A percentile compares a stretch with the other conserved stretches of the same genome.
Evolutionary conservation across 2,329 filamentous ascomycete genomes (phyloP).

Genomic region (Xylaria sp.): DNA sequence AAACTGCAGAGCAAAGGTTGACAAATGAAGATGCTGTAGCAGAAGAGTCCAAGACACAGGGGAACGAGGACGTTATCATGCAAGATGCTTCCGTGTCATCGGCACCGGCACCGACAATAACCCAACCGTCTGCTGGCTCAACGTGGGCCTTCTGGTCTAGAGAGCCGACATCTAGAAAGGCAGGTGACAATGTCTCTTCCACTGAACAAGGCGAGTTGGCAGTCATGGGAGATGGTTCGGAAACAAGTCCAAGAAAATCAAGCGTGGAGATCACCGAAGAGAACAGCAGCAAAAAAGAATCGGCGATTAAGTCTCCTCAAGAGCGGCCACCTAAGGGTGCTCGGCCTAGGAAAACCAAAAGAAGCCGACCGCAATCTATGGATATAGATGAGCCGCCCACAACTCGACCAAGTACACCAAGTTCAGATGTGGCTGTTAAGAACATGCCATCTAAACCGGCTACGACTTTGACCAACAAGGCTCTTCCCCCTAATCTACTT

Average conservation of each 20-base stretch:
- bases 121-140: slow-evolving; percentile 64
- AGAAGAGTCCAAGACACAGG: slow-evolving; percentile 45
- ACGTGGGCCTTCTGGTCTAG: slow-evolving; percentile 87
- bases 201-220: slow-evolving; percentile 64
- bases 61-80: slow-evolving; percentile 56
- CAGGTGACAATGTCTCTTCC: slow-evolving; percentile 44
- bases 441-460: slow-evolving; percentile 46
- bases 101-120: slow-evolving; percentile 36
- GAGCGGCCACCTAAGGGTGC: slow-evolving; percentile 45
- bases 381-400: slow-evolving; percentile 56
- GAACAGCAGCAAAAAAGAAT: slow-evolving; percentile 48
- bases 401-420: slow-evolving; percentile 50
- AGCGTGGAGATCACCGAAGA: slow-evolving; percentile 55
- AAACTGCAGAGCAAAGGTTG: slow-evolving; percentile 26
- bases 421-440: slow-evolving; percentile 46
- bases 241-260: slow-evolving; percentile 63
- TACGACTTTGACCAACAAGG: slow-evolving; percentile 51
- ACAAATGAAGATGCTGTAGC: slow-evolving; percentile 33
- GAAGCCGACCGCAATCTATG: slow-evolving; percentile 59
- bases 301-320: slow-evolving; percentile 46
- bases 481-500: slow-evolving; percentile 67
- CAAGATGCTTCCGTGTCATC: slow-evolving; percentile 53
- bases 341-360: slow-evolving; percentile 56
- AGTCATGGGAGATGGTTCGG: slow-evolving; percentile 65
- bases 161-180: slow-evolving; percentile 57